Evolutionary conservation across 805 yeast species (phyloP), one percentile per base, ranked within the genome.

Genomic region (Schwanniomyces pseudopolymorphus): DNA sequence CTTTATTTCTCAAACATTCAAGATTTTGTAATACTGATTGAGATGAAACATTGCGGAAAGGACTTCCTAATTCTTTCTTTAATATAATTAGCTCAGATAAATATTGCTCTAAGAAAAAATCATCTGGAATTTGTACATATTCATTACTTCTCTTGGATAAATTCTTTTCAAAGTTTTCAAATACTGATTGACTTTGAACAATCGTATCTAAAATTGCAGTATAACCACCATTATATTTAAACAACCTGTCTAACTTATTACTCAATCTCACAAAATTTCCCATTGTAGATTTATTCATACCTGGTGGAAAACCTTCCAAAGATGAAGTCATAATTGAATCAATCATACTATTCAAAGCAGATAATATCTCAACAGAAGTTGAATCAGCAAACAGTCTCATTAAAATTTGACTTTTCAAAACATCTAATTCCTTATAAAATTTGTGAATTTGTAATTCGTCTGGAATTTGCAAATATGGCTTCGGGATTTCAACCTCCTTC

Each of bases 171-270:
- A 77, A 69, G 19, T 57, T 57, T 40, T 78, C 79, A 54, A 79
- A 79, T 9, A 69, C 67, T 46, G 62, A 57, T 44, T 78, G 79
- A 49, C 78, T 79, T 42, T 78, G 75, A 17, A 80, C 56, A 36
- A 84, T 57, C 1, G 84, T 68, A 55, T 84, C 89, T 55, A 84
- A 72, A 10, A 80, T 72, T 43, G 77, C 78, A 2, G 84, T 69
- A 53, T 81, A 77, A 1, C 84, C 85, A 14, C 85, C 84, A 54
- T 84, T 84, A 27, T 79, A 53, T 14, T 64, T 61, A 59, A 27
- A 83, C 67, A 46, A 70, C 56, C 53, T 26, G 2, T 46, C 40
- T 42, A 61, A 51, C n/a, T 53, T 43, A 10, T 49, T 51, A 28
- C 52, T 39, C 40, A 61, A 47, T 17, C 53, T 55, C 13, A 54